Evolutionary conservation across 2,329 filamentous ascomycete genomes (phyloP), one percentile per base, ranked within the genome.

Genomic region (Paecilomyces sp.): DNA sequence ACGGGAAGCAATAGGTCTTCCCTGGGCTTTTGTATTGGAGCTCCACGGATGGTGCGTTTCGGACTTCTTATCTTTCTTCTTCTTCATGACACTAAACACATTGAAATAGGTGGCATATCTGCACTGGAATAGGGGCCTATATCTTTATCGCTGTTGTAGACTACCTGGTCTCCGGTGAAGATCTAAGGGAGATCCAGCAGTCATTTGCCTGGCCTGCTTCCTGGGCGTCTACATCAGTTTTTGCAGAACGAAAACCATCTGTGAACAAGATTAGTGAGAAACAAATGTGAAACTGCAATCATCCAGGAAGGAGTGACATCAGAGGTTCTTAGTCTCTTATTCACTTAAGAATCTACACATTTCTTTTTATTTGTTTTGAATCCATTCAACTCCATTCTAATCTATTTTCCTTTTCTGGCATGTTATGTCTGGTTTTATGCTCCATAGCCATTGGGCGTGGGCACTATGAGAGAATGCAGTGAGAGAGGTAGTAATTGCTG

Each of bases 21-120:
- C 67, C 3, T 66, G 62, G 60, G 69, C 63, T 1, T 72, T 67
- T 55, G 11, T 65, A 24, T 60, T 72, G 15, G 70, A 72, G 54
- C 63, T 72, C 41, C 70, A 72, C 58, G 70, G 69, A 8, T 72
- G 70, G 68, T 71, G 64, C n/a, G 61, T 59, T 34, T 24, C 4
- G 4, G 2, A 18, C 1, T 50, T 50, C 31, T 12, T 12, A 34
- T 12, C 8, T 34, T 7, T 34, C 2, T 34, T 34, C 31, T 34
- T 34, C 12, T 34, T 33, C 30, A 22, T 24, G 1, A 4, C 0
- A 22, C 7, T 53, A 61, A 11, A 5, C 13, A 56, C 0, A 41
- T 47, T 33, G 18, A 25, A 18, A 53, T 30, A 65, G 62, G 62
- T 68, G 66, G 65, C 65, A 68, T 60, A 65, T 67, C 12, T 67